These are phyloP conservation scores for Massariosphaeria phaeospora DNA, from an alignment of 495 filamentous ascomycete genomes.

Conservation along the genomic window DNA sequence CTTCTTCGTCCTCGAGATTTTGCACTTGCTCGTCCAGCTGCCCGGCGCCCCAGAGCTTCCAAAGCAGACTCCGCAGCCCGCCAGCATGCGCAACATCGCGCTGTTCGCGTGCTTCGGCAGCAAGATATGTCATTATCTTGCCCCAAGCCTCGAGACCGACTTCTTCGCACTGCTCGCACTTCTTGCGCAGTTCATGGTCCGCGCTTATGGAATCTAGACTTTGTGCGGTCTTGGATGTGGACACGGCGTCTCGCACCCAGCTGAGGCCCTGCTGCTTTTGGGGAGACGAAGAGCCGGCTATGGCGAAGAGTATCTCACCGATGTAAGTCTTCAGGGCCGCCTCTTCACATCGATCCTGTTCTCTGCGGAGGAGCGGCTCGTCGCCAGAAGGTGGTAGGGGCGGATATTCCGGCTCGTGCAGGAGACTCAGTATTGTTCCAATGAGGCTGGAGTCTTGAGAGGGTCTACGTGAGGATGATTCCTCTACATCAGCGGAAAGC, in stretches of 20 bases:
- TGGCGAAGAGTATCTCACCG: conserved; percentile 85
- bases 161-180: conserved; percentile 31
- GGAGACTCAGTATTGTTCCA: conserved; percentile 13
- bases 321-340: conserved; percentile 83
- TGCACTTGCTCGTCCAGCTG: conserved; percentile 23
- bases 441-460: conserved; percentile 19
- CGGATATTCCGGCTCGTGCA: conserved; percentile 50
- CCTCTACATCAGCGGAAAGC: conserved; percentile 42
- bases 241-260: conserved; percentile 82
- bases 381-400: conserved; percentile 60
- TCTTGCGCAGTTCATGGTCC: conserved; percentile 2
- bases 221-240: conserved; percentile 50
- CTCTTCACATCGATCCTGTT: conserved; percentile 68
- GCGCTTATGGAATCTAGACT: background rate
- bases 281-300: conserved; percentile 38
- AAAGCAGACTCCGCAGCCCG: conserved; percentile 7
- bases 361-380: conserved; percentile 54
- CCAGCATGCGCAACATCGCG: background rate
- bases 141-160: conserved; percentile 32
- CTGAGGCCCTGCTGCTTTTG: conserved; percentile 61
- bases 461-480: background rate
- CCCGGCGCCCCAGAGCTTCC: conserved; percentile 11
- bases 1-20: conserved; percentile 29
- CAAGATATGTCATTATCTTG: conserved; percentile 30
- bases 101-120: conserved; percentile 20